phyloP scores from a whole-genome alignment of 352 stramenopile genomes.

The Lagenidium giganteum region DNA sequence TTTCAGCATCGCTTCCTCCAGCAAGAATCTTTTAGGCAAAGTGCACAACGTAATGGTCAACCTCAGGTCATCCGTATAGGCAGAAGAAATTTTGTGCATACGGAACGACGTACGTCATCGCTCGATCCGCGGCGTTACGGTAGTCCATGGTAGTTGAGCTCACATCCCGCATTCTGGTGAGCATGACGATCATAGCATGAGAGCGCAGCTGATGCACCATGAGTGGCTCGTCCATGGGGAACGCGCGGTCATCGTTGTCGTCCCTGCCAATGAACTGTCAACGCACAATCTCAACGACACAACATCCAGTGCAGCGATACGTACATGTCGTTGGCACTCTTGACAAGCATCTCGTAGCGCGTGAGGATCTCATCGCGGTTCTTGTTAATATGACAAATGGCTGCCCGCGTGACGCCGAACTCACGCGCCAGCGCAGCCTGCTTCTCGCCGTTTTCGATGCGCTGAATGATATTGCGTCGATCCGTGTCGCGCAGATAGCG shows the following conservation, averaged over 20 bases:
- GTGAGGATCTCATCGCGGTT: slow-evolving; percentile 69
- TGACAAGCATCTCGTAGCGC: slow-evolving; percentile 49
- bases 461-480: slow-evolving; percentile 57
- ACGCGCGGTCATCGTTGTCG: slow-evolving; percentile 25
- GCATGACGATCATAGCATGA: slow-evolving; percentile 9
- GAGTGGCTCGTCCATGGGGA: slow-evolving; percentile 17
- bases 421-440: slow-evolving; percentile 52
- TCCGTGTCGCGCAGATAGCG: slow-evolving; percentile 55
- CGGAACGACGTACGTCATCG: slow-evolving; percentile 9
- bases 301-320: slow-evolving; percentile 7
- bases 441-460: slow-evolving; percentile 62
- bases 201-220: slow-evolving; percentile 40
- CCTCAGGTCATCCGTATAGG: too few relatives aligned
- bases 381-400: slow-evolving; percentile 80
- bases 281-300: neutral
- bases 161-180: slow-evolving; percentile 13
- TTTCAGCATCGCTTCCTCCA: too few relatives aligned
- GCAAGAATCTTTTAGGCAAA: too few relatives aligned
- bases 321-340: slow-evolving; percentile 51
- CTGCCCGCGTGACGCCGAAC: slow-evolving; percentile 61
- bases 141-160: slow-evolving; percentile 2
- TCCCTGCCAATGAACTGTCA: slow-evolving; percentile 14
- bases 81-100: too few relatives aligned
- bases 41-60: too few relatives aligned
- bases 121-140: slow-evolving; percentile 7